These are phyloP conservation scores for Crithidia thermophila DNA, from an alignment of 208 protist genomes.

Conservation along the genomic window DNA sequence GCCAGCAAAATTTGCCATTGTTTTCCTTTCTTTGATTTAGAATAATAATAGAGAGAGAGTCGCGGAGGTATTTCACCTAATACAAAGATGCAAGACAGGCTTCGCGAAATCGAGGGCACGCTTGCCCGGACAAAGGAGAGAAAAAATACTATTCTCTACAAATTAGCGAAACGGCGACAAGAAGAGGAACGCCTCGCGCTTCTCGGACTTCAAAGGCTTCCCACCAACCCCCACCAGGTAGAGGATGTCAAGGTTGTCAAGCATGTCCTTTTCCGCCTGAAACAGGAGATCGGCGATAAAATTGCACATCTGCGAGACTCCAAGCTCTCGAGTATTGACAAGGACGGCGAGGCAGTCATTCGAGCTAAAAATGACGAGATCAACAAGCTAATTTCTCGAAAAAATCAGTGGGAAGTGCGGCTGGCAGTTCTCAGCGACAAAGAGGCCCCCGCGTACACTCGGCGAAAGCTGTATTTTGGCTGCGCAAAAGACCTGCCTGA, in stretches of 20 bases:
- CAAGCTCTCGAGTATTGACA: constrained; percentile 64
- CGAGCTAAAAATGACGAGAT: constrained; percentile 80
- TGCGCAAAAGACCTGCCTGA: constrained; percentile 79
- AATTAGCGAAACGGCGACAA: constrained; percentile 55
- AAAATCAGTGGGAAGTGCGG: constrained; percentile 64
- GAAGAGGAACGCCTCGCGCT: constrained; percentile 64
- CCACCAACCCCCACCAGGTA: constrained; percentile 69
- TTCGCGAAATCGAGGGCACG: constrained; percentile 86
- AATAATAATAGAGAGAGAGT: not conserved
- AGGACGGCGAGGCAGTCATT: constrained; percentile 73
- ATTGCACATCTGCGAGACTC: constrained; percentile 61
- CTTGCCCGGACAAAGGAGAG: constrained; percentile 78
- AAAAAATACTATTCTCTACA: constrained; percentile 86
- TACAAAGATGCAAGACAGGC: constrained; percentile 70
- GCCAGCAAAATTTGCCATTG: constrained; percentile 5
- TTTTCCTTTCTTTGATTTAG: not conserved
- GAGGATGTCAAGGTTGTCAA: constrained; percentile 64
- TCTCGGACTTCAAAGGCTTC: constrained; percentile 61
- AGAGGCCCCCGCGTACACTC: not conserved
- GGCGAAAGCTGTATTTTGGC: constrained; percentile 71
- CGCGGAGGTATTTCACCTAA: too few species aligned
- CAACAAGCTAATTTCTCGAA: constrained; percentile 66
- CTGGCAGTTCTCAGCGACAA: constrained; percentile 35
- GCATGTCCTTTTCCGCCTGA: constrained; percentile 66
- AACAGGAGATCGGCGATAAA: constrained; percentile 77